Percentiles rank a stretch among this genome's conserved stretches.
phyloP scores from a whole-genome alignment of 441 rosid genomes.

The Francoa sonchifolia region DNA sequence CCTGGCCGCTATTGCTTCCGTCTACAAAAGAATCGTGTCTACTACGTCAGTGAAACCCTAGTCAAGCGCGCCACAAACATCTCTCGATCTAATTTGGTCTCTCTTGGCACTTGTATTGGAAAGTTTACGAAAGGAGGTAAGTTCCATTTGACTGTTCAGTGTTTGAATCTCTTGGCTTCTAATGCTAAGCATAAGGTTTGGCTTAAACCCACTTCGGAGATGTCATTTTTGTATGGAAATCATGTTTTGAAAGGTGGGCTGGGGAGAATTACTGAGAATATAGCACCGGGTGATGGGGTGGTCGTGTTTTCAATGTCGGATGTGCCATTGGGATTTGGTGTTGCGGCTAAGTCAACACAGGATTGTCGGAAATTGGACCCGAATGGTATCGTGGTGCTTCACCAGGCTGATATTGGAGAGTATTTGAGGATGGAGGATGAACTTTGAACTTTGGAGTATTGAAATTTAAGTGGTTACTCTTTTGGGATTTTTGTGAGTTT shows the following conservation, averaged over 20 bases:
- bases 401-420: slow-evolving; percentile 62
- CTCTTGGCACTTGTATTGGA: slow-evolving; percentile 72
- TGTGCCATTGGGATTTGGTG: slow-evolving; percentile 77
- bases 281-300: slow-evolving; percentile 62
- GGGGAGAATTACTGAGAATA: slow-evolving; percentile 79
- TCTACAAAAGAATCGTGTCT: slow-evolving; percentile 67
- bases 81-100: slow-evolving; percentile 38
- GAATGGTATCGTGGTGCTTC: slow-evolving; percentile 75
- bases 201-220: slow-evolving; percentile 88
- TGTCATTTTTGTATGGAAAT: slow-evolving; percentile 86
- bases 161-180: slow-evolving; percentile 45
- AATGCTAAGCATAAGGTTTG: slow-evolving; percentile 86
- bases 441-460: no score
- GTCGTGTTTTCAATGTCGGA: slow-evolving; percentile 87
- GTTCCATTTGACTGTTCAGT: slow-evolving; percentile 62
- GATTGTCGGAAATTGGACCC: slow-evolving; percentile 88
- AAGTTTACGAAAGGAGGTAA: slow-evolving; percentile 69
- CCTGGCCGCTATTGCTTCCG: slow-evolving; percentile 84
- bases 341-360: slow-evolving; percentile 73
- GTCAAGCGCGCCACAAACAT: slow-evolving; percentile 82
- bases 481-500: no score
- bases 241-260: slow-evolving; percentile 90
- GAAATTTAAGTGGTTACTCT: no score
- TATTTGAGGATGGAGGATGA: slow-evolving; percentile 90
- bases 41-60: slow-evolving; percentile 64